Evolutionary conservation across 2,329 filamentous ascomycete genomes (phyloP), one percentile per base, ranked within the genome.

Genomic region (Rhytidhysteron rufulum): DNA sequence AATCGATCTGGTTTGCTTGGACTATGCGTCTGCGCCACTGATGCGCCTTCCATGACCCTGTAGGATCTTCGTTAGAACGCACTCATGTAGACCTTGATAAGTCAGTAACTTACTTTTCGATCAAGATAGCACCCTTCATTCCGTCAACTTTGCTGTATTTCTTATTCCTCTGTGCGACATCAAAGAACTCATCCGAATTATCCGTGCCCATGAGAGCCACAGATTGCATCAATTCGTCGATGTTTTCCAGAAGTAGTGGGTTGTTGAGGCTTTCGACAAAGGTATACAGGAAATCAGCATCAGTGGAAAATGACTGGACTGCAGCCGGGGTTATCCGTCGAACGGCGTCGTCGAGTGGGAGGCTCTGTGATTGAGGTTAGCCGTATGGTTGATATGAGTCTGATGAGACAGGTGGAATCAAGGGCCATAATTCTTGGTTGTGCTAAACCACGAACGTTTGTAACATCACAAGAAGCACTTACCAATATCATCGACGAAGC

Each of bases 141-240:
- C 88, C 86, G 67, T 97, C 88, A 24, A 98, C 94, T 39, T 88
- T 83, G 13, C 89, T 86, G 61, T 95, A 98, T 62, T 95, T 94
- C 70, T 86, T 90, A 68, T 96, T 95, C 38, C 89, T 75, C 11
- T 85, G 86, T 4, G 85, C 86, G 36, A 93, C 85, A 60, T 98
- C 93, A 63, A 93, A 98, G 66, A 95, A 98, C 64, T 97, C 91
- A 50, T 97, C 90, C n/a, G 88, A 81, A 54, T 95, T 95, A 30
- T 95, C 88, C 2, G 77, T 70, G 58, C 87, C 82, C 78, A 98
- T 86, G 19, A 98, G 75, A 44, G 86, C 82, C 34, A 95, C 85
- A 1, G 93, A 97, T 70, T 98, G 93, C 53, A 91, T 84, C 25
- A 98, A 73, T 68, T 97, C 93, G 55, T 96, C 90, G 29, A 98